Base-by-base conservation (phyloP, 1,139 yeast species). In the Zhuliangozyma parablackwelliae region DNA sequence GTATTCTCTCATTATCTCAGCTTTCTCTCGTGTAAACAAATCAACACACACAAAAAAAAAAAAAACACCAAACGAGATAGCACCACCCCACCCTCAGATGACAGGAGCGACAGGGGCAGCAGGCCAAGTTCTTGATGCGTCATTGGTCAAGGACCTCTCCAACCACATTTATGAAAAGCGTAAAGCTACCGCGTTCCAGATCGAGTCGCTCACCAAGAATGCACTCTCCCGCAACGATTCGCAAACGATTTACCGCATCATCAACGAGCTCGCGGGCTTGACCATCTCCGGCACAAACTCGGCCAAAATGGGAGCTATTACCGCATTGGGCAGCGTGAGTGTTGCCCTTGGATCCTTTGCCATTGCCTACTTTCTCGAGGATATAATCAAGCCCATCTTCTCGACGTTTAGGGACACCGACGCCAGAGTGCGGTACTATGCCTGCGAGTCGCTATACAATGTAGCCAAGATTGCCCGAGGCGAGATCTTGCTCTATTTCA, bases 371-470 rank as follows among this genome's bases (percentile, higher is more conserved):
- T 92, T 88, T 53, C 64, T 94, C 37, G 94, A 88, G 42, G 87
- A 82, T 40, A 90, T 94, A 43, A 79, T 92, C 42, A 94, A 87
- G 42, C 97, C 99, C 0, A 96, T 94, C 12, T 69, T 94, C 50
- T 94, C 97, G 0, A 92, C 97, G 43, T 94, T 94, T 58, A 90
- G 95, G 37, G 98, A 94, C 53, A 96, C 94, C 41, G 97, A 94
- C 55, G 95, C 97, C 9, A 76, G 96, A 46, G 98, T 94, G 7
- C 71, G 99, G 37, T 94, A 94, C 53, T 94, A 90, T 59, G 97
- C 98, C 0, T 92, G 98, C 63, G 99, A 94, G 56, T 85, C 96
- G 31, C 71, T 94, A 46, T 94, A 94, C 61, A 94, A 94, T 60
- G 90, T 94, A 35, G 96, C 98, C 37, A 94, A 94, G 57, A 95